Conservation (phyloP, 257 asterid genomes). For the Perilla frutescens region DNA sequence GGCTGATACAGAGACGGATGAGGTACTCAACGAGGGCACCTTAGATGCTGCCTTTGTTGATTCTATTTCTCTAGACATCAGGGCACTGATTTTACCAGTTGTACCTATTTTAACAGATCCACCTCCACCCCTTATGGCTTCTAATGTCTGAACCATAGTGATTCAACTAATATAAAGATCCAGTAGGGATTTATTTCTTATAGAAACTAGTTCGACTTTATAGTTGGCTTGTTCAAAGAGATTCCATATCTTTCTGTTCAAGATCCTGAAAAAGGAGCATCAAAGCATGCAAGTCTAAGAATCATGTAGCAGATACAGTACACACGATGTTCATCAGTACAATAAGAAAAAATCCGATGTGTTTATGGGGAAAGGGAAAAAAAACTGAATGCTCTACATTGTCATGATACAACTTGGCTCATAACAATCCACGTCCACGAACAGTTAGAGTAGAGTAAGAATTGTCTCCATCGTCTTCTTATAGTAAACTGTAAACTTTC, state of each 20-base stretch:
- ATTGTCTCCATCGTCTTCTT: conserved; percentile 29
- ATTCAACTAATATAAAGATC: conserved; percentile 24
- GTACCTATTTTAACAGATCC: conserved; percentile 84
- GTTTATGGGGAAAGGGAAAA: neutral
- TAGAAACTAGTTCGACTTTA: neutral
- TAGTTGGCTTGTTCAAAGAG: conserved; percentile 22
- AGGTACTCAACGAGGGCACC: conserved; percentile 25
- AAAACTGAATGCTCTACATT: neutral
- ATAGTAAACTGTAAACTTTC: neutral
- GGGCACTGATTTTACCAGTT: conserved; percentile 80
- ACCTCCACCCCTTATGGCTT: conserved; percentile 75
- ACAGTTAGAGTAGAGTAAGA: neutral
- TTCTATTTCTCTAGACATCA: conserved; percentile 76
- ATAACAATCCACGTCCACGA: conserved; percentile 7
- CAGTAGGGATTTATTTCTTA: neutral
- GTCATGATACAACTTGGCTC: neutral
- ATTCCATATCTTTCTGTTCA: conserved; percentile 26
- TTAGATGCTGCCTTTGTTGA: conserved; percentile 49
- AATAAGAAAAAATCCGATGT: neutral
- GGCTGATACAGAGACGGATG: conserved; percentile 37
- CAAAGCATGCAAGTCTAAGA: conserved; percentile 21
- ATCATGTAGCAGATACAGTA: conserved; percentile 8
- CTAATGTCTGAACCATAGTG: conserved; percentile 67
- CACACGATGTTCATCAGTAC: neutral
- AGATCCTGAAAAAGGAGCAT: conserved; percentile 35